A percentile compares a stretch with the other conserved stretches of the same genome.
These are phyloP conservation scores for Xylariaceae sp. DNA, from an alignment of 2,329 filamentous ascomycete species.

Conservation along the genomic window DNA sequence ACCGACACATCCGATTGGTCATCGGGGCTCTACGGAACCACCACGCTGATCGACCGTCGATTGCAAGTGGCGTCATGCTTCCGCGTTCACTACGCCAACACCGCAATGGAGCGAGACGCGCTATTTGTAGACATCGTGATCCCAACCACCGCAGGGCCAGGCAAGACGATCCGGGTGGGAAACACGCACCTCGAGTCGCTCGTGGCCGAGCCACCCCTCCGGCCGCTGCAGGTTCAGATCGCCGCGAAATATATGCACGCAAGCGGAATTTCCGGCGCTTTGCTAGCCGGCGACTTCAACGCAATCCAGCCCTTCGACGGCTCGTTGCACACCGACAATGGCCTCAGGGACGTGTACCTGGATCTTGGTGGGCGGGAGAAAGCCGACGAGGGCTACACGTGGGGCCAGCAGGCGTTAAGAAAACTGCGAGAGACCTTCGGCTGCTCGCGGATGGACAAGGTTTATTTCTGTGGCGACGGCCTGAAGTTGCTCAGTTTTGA, in stretches of 20 bases:
- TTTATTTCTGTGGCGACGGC: constrained; percentile 39
- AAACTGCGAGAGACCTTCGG: constrained; percentile 40
- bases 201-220: constrained; percentile 21
- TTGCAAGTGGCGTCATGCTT: constrained; percentile 41
- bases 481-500: constrained; percentile 35
- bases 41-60: constrained; percentile 45
- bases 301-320: constrained; percentile 50
- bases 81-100: constrained; percentile 45
- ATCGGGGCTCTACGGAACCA: constrained; percentile 45
- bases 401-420: constrained; percentile 49
- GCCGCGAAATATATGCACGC: constrained; percentile 23
- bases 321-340: constrained; percentile 42
- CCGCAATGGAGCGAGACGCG: constrained; percentile 46
- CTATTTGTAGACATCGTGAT: constrained; percentile 47
- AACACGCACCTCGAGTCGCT: constrained; percentile 32
- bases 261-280: constrained; percentile 34
- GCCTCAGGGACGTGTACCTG: constrained; percentile 48
- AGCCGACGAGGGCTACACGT: constrained; percentile 46
- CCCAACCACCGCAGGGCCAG: not conserved
- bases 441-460: constrained; percentile 49
- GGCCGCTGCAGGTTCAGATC: constrained; percentile 25
- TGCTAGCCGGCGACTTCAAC: constrained; percentile 53
- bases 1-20: constrained; percentile 40
- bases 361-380: constrained; percentile 45
- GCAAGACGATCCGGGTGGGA: constrained; percentile 20